A percentile compares a stretch with the other conserved stretches of the same genome.
These are phyloP conservation scores for Manihot esculenta DNA, from an alignment of 441 rosid species.

Conservation along the genomic window DNA sequence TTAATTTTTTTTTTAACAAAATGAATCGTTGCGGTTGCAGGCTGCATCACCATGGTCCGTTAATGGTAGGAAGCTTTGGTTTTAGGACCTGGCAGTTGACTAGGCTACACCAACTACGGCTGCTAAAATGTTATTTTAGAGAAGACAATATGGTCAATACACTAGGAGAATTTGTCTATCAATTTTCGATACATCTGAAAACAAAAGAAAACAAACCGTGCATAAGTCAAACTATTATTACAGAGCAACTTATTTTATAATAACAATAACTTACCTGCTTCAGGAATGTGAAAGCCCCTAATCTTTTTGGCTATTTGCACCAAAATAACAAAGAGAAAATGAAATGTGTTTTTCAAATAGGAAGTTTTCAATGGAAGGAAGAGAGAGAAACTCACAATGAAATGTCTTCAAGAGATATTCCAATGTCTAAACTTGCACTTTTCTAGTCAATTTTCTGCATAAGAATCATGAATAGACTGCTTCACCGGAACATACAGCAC, in stretches of 20 bases:
- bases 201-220: too few species aligned
- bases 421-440: conserved; percentile 83
- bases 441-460: conserved; percentile 72
- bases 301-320: background rate
- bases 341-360: background rate
- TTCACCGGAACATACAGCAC: conserved; percentile 62
- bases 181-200: too few species aligned
- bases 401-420: conserved; percentile 46
- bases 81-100: background rate
- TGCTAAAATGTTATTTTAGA: background rate
- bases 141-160: background rate
- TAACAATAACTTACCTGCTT: background rate
- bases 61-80: background rate
- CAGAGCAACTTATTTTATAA: too few species aligned
- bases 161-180: background rate
- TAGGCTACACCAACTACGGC: background rate
- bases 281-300: background rate
- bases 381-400: conserved; percentile 23
- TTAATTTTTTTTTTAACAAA: too few species aligned
- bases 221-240: background rate
- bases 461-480: conserved; percentile 75
- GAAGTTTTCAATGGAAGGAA: background rate
- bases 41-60: too few species aligned
- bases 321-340: background rate
- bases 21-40: too few species aligned